phyloP scores from a whole-genome alignment of 2,329 filamentous ascomycete species.

The Akanthomyces lecanii region DNA sequence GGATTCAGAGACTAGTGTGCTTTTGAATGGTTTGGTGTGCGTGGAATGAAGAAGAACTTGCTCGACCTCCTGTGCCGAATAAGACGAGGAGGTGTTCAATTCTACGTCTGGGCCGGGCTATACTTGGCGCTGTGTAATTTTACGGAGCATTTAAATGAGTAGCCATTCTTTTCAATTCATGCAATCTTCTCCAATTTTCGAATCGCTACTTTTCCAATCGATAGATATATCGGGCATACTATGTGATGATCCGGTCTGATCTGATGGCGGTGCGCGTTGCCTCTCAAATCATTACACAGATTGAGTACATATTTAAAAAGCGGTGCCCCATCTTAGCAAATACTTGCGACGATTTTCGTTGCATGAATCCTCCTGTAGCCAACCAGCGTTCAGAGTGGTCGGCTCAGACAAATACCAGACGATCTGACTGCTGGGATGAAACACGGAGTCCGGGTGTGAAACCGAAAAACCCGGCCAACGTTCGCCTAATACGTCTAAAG shows the following conservation, averaged over 20 bases:
- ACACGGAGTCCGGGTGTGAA: constrained; percentile 13
- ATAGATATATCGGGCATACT: constrained; percentile 7
- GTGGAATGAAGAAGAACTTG: background rate
- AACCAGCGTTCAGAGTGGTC: constrained; percentile 7
- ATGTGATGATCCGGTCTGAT: constrained; percentile 12
- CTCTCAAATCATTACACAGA: background rate
- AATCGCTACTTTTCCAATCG: background rate
- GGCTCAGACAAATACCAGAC: constrained; percentile 19
- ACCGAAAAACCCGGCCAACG: background rate
- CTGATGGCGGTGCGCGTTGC: background rate
- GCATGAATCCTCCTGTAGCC: background rate
- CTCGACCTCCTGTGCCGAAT: background rate
- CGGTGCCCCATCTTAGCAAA: background rate
- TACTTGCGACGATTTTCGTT: constrained; percentile 8
- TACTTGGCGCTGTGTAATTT: background rate
- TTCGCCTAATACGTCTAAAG: background rate
- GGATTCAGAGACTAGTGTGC: background rate
- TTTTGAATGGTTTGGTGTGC: background rate
- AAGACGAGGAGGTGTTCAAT: background rate
- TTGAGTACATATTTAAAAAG: constrained; percentile 9
- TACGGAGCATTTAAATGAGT: background rate
- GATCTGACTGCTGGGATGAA: constrained; percentile 23
- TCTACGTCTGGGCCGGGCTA: background rate
- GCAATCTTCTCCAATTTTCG: background rate
- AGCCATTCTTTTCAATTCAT: background rate